Conservation (phyloP, 2,329 filamentous ascomycete species). For the Achaetomium macrosporum region DNA sequence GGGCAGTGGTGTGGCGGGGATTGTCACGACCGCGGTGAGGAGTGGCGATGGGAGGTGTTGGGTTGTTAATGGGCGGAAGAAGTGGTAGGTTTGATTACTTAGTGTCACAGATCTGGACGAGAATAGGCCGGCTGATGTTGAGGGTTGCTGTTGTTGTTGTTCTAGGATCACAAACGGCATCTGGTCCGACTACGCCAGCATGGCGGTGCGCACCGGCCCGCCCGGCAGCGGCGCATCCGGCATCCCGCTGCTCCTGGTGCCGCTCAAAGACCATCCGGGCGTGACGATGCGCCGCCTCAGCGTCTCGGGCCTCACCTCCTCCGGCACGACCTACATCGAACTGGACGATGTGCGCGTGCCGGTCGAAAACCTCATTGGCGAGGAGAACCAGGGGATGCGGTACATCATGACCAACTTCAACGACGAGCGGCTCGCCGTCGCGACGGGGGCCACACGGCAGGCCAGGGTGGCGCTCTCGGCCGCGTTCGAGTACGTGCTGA, state of each 20-base stretch:
- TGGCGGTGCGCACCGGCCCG: constrained; percentile 66
- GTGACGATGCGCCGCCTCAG: constrained; percentile 64
- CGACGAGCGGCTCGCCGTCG: constrained; percentile 65
- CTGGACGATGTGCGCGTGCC: constrained; percentile 70
- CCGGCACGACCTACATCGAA: constrained; percentile 70
- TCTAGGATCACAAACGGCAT: constrained; percentile 63
- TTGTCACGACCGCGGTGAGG: constrained; percentile 61
- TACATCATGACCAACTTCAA: constrained; percentile 79
- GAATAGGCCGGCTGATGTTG: neutral
- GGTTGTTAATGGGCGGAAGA: constrained; percentile 69
- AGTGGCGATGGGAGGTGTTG: constrained; percentile 59
- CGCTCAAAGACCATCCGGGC: constrained; percentile 60
- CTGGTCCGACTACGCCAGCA: constrained; percentile 61
- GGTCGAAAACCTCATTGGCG: constrained; percentile 61
- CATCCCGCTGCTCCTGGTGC: constrained; percentile 62
- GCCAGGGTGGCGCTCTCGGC: constrained; percentile 38
- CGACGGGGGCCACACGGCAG: constrained; percentile 57
- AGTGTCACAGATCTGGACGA: neutral
- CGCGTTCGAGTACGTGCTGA: constrained; percentile 35
- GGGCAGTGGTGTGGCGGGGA: constrained; percentile 68
- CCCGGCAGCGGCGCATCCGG: constrained; percentile 54
- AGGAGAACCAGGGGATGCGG: constrained; percentile 65
- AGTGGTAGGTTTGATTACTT: constrained; percentile 45
- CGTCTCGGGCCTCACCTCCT: constrained; percentile 57
- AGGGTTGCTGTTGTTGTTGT: neutral